Base-by-base conservation (phyloP, 768 basidiomycete genomes). In the Phanerodontia chrysosporium region DNA sequence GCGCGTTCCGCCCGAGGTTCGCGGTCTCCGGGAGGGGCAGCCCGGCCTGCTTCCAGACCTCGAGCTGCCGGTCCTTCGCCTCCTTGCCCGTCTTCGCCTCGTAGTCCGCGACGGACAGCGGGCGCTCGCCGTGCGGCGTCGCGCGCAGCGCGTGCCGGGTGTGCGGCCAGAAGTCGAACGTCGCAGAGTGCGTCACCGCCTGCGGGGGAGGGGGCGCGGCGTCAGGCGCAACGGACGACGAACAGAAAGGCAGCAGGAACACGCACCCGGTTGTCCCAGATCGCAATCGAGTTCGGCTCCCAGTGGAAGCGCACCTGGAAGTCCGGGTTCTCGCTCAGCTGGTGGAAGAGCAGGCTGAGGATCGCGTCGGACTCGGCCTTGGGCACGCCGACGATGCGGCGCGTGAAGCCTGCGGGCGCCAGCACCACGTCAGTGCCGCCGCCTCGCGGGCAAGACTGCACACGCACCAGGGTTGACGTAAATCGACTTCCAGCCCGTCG, bases 191-290 rank as follows among this genome's bases (percentile, higher is more conserved):
- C 14, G 80, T 89, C 42, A 86, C 85, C 59, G 90, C 67, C 87
- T 88, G 61, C 32, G 45, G 22, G n/a, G n/a, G n/a, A n/a, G n/a
- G n/a, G n/a, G 22, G 25, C 30, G 25, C 21, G 22, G 36, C 52
- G 45, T n/a, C 28, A 22, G n/a, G 8, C 44, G 45, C 21, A 18
- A 39, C 29, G 21, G n/a, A 5, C 13, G 39, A 24, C 28, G 13
- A 49, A 35, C 21, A 30, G 36, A 55, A 2, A 54, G n/a, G 8
- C 1, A 16, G 14, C 1, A 27, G 8, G 42, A 25, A 44, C 8
- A 69, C 80, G 39, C 62, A 89, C 88, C 70, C 90, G 78, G 71
- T 92, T 92, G 66, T 93, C 90, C 91, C 92, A 93, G 69, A 92
- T 77, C n/a, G 89, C 90, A 54, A 92, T 75, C 44, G 87, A 86